Base-by-base conservation (phyloP, 306 rosid species). In the Quercus agrifolia region DNA sequence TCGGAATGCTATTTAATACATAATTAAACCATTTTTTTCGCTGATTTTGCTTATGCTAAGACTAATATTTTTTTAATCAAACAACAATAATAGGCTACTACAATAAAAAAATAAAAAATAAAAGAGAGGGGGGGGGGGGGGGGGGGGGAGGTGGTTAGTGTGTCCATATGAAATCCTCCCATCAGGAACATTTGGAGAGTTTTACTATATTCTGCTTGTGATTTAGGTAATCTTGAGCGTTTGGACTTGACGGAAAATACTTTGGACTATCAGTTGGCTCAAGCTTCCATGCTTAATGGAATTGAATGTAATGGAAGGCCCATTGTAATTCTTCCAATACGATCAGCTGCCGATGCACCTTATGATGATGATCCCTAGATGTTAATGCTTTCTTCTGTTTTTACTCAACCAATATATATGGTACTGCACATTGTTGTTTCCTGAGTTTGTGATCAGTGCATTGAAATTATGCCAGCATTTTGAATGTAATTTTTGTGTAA, bases 291-390 rank as follows among this genome's bases (percentile, higher is more conserved):
- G 68, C 71, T 71, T 81, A 84, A 80, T 4, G 88, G 88, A 77
- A 75, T 89, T 80, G 75, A 77, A 77, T 58, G 68, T 67, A 59
- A 79, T 80, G 87, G 80, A 74, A 80, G 70, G 74, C 88, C 90
- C n/a, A 59, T 85, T 58, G 59, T 91, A 81, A 75, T 86, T 72
- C 83, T 84, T 80, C 85, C 94, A 64, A 38, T 80, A 6, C 19
- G 84, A 56, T 84, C 82, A 31, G 61, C 78, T 55, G 11, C 46
- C 15, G 80, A 54, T 79, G 87, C 79, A 68, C 96, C 80, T 64
- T 64, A 85, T 30, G 97, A 95, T 12, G 87, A 84, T 78, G 99
- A 95, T 83, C 99, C 98, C 13, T 95, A 88, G 87, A 55, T 66
- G 56, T 77, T 30, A 20, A 38, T 14, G 76, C 54, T 61, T 68